A percentile compares a stretch with the other conserved stretches of the same genome.
Conservation (phyloP, 2,329 filamentous ascomycete genomes). For the Fusarium fujikuroi region DNA sequence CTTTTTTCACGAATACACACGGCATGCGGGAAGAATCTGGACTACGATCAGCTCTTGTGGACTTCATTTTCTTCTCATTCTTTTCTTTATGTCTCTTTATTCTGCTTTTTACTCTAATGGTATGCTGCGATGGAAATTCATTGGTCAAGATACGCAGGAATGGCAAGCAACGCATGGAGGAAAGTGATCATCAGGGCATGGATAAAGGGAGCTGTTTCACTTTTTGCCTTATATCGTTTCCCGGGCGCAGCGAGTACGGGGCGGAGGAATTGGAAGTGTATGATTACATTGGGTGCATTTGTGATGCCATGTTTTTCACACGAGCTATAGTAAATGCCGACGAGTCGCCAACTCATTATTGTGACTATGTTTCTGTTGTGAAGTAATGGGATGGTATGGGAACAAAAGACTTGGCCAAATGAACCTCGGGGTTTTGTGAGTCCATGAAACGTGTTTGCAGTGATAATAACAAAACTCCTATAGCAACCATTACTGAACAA, state of each 20-base stretch:
- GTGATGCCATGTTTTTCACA: conserved; percentile 22
- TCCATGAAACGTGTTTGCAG: conserved; percentile 1
- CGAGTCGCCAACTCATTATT: background rate
- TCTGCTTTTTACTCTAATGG: conserved; percentile 28
- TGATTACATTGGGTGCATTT: conserved; percentile 28
- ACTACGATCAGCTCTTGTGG: conserved; percentile 4
- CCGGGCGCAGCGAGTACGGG: conserved; percentile 22
- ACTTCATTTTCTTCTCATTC: background rate
- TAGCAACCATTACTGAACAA: conserved; percentile 8
- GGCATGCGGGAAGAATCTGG: conserved; percentile 12
- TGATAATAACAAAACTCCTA: conserved; percentile 27
- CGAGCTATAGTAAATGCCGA: conserved; percentile 19
- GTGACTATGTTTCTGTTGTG: background rate
- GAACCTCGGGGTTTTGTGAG: background rate
- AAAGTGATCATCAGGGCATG: conserved; percentile 7
- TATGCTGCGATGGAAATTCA: conserved; percentile 22
- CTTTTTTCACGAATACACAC: conserved; percentile 26
- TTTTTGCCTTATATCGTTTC: conserved; percentile 13
- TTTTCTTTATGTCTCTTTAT: conserved; percentile 8
- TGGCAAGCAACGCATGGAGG: conserved; percentile 12
- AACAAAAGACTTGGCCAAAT: background rate
- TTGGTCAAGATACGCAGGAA: conserved; percentile 17
- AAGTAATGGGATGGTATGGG: background rate
- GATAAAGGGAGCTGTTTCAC: conserved; percentile 4
- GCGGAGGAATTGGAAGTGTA: conserved; percentile 17